phyloP scores from a whole-genome alignment of 805 yeast genomes.

The Debaryomyces hansenii region DNA sequence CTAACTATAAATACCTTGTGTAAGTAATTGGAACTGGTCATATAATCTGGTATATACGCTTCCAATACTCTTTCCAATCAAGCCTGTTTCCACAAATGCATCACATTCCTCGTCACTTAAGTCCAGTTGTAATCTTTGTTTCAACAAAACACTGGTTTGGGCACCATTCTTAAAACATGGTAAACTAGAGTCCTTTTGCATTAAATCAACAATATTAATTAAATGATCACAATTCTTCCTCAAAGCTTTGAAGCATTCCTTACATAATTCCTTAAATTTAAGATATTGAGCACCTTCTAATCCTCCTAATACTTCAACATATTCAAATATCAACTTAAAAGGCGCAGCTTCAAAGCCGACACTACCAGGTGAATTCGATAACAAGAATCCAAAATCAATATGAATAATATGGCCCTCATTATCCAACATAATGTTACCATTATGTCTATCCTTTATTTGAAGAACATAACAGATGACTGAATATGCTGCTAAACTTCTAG shows the following conservation, averaged over 20 bases:
- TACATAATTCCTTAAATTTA: conserved; percentile 62
- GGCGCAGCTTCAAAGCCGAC: conserved; percentile 98
- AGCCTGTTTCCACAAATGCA: conserved; percentile 69
- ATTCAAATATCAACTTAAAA: conserved; percentile 87
- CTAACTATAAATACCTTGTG: conserved; percentile 89
- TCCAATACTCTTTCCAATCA: conserved; percentile 81
- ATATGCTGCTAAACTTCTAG: conserved; percentile 85
- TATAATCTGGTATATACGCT: conserved; percentile 88
- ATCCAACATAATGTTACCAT: conserved; percentile 96
- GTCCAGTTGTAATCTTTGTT: conserved; percentile 80
- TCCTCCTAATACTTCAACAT: conserved; percentile 87
- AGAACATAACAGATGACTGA: conserved; percentile 86
- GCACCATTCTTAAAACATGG: conserved; percentile 93
- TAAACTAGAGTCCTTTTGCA: conserved; percentile 86
- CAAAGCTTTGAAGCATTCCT: conserved; percentile 70
- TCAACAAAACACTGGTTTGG: conserved; percentile 73
- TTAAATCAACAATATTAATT: conserved; percentile 82
- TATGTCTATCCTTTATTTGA: conserved; percentile 94
- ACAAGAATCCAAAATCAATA: conserved; percentile 91
- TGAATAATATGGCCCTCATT: conserved; percentile 93
- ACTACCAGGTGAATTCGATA: conserved; percentile 95
- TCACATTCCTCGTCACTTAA: conserved; percentile 72
- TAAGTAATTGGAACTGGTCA: conserved; percentile 90
- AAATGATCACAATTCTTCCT: conserved; percentile 74
- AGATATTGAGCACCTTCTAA: conserved; percentile 57